Base-by-base conservation (phyloP, 257 asterid species). In the Scutellaria minor region DNA sequence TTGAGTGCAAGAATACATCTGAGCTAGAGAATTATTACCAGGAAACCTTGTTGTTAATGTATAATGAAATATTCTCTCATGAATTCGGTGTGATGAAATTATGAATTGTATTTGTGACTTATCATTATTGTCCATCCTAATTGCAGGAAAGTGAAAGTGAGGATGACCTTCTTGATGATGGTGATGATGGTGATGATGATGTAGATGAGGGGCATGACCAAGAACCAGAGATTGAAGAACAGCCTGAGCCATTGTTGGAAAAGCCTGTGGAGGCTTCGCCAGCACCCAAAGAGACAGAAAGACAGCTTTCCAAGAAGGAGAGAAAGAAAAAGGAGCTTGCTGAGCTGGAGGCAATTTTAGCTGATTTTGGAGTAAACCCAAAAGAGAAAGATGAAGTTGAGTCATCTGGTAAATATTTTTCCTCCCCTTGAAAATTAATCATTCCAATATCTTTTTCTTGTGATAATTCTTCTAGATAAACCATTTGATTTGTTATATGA, bases 221-320 rank as follows among this genome's bases (percentile, higher is more conserved):
- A 67, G 96, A 86, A 76, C 69, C 81, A 37, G 96, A 86, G 80
- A 85, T 71, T 27, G 83, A 78, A 47, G 86, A 72, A 52, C 88
- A 84, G 61, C 78, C 86, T 20, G 85, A 84, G 79, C 83, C 84
- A 6, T 74, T 72, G 70, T 79, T 53, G 62, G 53, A 80, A 77
- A 83, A 78, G 81, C 84, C 92, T 76, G 82, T 78, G 39, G 95
- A 85, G 70, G 80, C 77, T 83, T 79, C 88, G 48, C 78, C 75
- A 62, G 90, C 86, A 52, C 91, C 91, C 37, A 94, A 91, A 79
- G 96, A 88, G 84, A 41, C 97, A 27, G 97, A 89, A 80, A 89
- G 93, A 77, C 99, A 94, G 85, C 87, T 94, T 54, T 91, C 97
- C 15, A 94, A 94, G 91, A 91, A 91, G 83, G 97, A 91, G 86